These are phyloP conservation scores for Ophiostoma sp. DNA, from an alignment of 2,329 filamentous ascomycete species.

Conservation along the genomic window DNA sequence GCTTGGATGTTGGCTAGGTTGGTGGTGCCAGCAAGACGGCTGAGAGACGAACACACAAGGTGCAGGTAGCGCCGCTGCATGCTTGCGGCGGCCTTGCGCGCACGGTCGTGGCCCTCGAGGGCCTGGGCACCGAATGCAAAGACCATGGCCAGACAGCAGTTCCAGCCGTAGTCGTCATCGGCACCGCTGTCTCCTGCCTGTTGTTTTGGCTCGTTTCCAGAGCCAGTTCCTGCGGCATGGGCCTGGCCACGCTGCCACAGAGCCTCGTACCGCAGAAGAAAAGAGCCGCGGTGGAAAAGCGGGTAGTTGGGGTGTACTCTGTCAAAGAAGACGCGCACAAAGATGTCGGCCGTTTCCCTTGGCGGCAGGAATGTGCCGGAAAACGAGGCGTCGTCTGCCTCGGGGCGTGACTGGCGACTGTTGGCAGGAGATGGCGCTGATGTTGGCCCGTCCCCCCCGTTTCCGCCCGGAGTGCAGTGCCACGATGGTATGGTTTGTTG, in stretches of 20 bases:
- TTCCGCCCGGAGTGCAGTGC: slow-evolving; percentile 8
- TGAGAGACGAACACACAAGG: slow-evolving; percentile 24
- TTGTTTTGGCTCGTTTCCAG: background rate
- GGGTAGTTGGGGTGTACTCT: slow-evolving; percentile 27
- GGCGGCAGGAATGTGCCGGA: slow-evolving; percentile 22
- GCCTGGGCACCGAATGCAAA: slow-evolving; percentile 27
- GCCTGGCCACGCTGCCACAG: slow-evolving; percentile 22
- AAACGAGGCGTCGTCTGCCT: slow-evolving; percentile 22
- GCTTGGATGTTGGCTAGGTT: slow-evolving; percentile 40
- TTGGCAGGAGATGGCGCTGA: slow-evolving; percentile 17
- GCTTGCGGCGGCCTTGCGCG: slow-evolving; percentile 18
- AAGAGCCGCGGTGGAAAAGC: slow-evolving; percentile 22
- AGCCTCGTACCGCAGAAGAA: slow-evolving; percentile 24
- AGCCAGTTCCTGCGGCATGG: background rate
- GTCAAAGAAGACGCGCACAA: slow-evolving; percentile 27
- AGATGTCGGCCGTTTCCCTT: slow-evolving; percentile 25
- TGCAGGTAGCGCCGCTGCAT: slow-evolving; percentile 25
- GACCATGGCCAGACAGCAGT: slow-evolving; percentile 28
- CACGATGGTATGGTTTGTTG: slow-evolving; percentile 7
- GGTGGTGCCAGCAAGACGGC: slow-evolving; percentile 27
- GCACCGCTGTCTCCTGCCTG: background rate
- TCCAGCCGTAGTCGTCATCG: slow-evolving; percentile 25
- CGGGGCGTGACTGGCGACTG: slow-evolving; percentile 20
- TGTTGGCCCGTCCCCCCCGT: background rate
- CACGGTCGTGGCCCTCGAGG: slow-evolving; percentile 25